Percentiles rank a stretch among this genome's conserved stretches.
phyloP scores from a whole-genome alignment of 2,329 filamentous ascomycete species.

The Plectosphaerella plurivora region DNA sequence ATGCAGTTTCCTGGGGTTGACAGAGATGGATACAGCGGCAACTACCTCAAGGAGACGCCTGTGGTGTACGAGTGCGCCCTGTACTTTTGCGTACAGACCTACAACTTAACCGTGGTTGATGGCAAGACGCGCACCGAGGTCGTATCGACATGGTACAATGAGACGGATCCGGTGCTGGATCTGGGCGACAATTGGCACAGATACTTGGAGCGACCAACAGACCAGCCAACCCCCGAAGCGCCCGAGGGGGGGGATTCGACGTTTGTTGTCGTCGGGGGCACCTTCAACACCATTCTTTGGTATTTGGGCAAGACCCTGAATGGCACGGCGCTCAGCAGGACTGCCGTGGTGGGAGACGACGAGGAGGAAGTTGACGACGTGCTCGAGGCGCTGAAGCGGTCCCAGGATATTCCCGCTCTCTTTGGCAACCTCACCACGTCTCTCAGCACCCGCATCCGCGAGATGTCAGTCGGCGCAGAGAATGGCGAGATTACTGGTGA shows the following conservation, averaged over 20 bases:
- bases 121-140: not conserved
- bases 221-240: not conserved
- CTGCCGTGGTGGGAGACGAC: not conserved
- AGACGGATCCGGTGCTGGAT: not conserved
- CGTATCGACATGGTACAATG: not conserved
- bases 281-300: not conserved
- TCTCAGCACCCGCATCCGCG: not conserved
- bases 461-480: not conserved
- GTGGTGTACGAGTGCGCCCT: not conserved
- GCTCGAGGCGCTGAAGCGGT: not conserved
- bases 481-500: not conserved
- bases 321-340: not conserved
- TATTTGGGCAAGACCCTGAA: not conserved
- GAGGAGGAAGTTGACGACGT: not conserved
- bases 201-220: not conserved
- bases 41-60: not conserved
- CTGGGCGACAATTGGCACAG: not conserved
- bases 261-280: not conserved
- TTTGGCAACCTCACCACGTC: not conserved
- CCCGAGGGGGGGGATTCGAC: not conserved
- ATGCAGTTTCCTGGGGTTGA: slow-evolving; percentile 1
- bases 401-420: not conserved
- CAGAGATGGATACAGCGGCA: not conserved
- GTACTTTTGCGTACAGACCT: not conserved
- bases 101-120: not conserved